Evolutionary conservation across 2,329 filamentous ascomycete species (phyloP).

Genomic region (Fusarium burgessii): DNA sequence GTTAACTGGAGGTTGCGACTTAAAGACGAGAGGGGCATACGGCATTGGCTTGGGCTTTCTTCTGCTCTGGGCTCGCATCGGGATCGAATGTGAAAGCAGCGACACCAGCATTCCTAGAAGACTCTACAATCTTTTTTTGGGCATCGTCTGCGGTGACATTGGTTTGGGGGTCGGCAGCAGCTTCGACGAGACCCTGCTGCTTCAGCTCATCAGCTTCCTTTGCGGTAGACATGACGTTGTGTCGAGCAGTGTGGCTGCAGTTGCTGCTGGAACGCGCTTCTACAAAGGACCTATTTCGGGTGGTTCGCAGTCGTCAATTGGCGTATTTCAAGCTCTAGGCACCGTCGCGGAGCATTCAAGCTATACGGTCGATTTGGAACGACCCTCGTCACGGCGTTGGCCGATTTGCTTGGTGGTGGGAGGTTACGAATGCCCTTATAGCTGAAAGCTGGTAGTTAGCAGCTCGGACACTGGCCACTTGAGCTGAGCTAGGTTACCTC

Average conservation of each 20-base stretch:
- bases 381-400: conserved; percentile 16
- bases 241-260: conserved; percentile 29
- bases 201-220: conserved; percentile 73
- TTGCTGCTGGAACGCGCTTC: conserved; percentile 26
- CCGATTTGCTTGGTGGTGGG: conserved; percentile 15
- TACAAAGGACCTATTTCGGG: not conserved
- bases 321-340: conserved; percentile 23
- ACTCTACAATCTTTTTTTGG: conserved; percentile 78
- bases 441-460: conserved; percentile 12
- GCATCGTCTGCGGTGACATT: conserved; percentile 76
- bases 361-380: conserved; percentile 19
- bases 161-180: conserved; percentile 77
- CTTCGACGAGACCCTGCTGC: conserved; percentile 82
- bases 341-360: conserved; percentile 39
- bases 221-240: conserved; percentile 51
- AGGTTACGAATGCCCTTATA: conserved; percentile 23
- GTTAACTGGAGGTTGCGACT: conserved; percentile 19
- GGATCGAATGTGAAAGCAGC: conserved; percentile 89
- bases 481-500: conserved; percentile 2
- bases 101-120: conserved; percentile 83
- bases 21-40: conserved; percentile 62
- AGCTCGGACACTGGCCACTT: conserved; percentile 21
- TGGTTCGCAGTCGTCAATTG: conserved; percentile 41
- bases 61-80: conserved; percentile 84
- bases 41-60: conserved; percentile 81